Evolutionary conservation across 176 grass and related monocot genomes (phyloP).

Genomic region (Aegilops sharonensis): DNA sequence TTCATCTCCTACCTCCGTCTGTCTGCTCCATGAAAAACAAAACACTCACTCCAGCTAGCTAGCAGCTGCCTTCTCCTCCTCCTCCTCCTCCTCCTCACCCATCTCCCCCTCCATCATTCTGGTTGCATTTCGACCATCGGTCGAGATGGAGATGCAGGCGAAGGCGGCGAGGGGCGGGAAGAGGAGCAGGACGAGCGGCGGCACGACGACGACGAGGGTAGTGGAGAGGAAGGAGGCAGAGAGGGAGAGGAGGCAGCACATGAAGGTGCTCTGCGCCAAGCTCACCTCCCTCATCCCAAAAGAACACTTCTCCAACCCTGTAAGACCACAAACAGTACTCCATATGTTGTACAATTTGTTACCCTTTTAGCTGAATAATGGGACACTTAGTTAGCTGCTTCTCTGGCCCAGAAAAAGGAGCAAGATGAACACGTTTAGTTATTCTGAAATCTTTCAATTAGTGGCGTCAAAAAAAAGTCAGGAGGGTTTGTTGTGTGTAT

Average conservation of each 20-base stretch:
- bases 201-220: not conserved
- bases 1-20: not conserved
- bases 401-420: not conserved
- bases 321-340: not conserved
- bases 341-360: not conserved
- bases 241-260: constrained; percentile 58
- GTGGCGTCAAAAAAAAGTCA: no score
- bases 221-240: constrained; percentile 66
- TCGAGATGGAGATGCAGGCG: constrained; percentile 1
- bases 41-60: not conserved
- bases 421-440: not conserved
- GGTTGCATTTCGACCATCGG: not conserved
- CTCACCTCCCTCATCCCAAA: constrained; percentile 65
- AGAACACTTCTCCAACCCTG: constrained; percentile 26
- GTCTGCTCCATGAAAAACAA: not conserved
- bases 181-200: not conserved
- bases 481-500: no score
- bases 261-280: constrained; percentile 58
- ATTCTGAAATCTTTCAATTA: not conserved
- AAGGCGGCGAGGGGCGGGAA: not conserved
- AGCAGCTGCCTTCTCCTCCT: not conserved
- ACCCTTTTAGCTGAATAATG: no score
- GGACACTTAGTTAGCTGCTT: no score
- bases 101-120: not conserved
- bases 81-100: not conserved